phyloP scores from a whole-genome alignment of 345 rosid genomes.

The Arabidopsis arenosa region DNA sequence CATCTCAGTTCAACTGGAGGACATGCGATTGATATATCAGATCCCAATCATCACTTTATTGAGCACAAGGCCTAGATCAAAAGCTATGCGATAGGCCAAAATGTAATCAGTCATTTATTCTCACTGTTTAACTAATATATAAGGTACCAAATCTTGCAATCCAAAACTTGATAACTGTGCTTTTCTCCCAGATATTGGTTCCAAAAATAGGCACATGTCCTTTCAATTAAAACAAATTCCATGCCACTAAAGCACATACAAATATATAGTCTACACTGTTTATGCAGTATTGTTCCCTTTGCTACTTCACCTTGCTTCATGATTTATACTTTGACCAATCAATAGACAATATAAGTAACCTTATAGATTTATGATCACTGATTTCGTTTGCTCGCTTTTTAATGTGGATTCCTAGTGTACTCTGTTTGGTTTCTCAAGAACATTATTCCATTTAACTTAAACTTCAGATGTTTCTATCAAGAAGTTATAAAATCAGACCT shows the following conservation, averaged over 20 bases:
- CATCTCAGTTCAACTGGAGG: constrained; percentile 37
- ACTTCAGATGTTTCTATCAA: background rate
- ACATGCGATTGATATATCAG: constrained; percentile 41
- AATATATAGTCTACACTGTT: background rate
- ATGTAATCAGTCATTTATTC: constrained; percentile 26
- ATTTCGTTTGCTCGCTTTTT: background rate
- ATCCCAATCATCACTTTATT: constrained; percentile 41
- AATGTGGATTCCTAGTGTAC: background rate
- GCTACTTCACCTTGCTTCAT: constrained; percentile 9
- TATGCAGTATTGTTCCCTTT: background rate
- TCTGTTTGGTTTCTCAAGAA: background rate
- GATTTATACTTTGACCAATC: background rate
- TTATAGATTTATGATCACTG: background rate
- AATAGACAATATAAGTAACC: background rate
- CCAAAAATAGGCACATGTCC: background rate
- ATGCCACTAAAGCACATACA: constrained; percentile 4
- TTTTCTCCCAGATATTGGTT: background rate
- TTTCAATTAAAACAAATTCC: background rate
- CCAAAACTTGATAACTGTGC: constrained; percentile 3
- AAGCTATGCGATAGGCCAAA: constrained; percentile 1
- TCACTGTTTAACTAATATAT: background rate
- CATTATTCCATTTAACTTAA: background rate
- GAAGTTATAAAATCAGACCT: background rate
- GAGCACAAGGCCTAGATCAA: constrained; percentile 45
- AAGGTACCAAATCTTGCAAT: constrained; percentile 4